phyloP scores from a whole-genome alignment of 2,329 filamentous ascomycete species.

The Chrysoporthe deuterocubensis region DNA sequence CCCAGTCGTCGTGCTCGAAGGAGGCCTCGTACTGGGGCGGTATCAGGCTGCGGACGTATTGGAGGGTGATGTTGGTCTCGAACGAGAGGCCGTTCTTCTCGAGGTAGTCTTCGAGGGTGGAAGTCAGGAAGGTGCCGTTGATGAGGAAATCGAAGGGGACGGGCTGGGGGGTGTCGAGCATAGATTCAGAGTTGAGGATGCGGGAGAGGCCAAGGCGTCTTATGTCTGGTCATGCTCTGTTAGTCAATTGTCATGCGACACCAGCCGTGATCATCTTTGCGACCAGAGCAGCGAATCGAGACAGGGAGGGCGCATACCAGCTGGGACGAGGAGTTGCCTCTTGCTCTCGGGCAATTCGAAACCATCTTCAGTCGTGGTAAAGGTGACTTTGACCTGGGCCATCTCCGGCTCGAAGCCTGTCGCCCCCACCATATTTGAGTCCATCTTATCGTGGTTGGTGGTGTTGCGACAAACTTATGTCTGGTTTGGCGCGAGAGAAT shows the following conservation, averaged over 20 bases:
- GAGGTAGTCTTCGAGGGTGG: conserved; percentile 89
- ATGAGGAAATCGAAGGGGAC: conserved; percentile 93
- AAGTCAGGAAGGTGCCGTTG: conserved; percentile 88
- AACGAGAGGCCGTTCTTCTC: conserved; percentile 83
- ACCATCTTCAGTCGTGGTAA: conserved; percentile 66
- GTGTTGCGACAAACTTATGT: conserved; percentile 17
- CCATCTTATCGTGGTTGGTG: conserved; percentile 18
- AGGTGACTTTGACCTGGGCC: conserved; percentile 68
- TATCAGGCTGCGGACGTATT: conserved; percentile 91
- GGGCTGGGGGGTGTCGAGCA: conserved; percentile 67
- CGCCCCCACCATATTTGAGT: conserved; percentile 35
- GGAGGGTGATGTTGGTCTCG: conserved; percentile 83
- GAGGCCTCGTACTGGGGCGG: conserved; percentile 88
- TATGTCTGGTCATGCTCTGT: conserved; percentile 52
- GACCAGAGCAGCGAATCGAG: not conserved
- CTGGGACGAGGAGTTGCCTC: conserved; percentile 65
- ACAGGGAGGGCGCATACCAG: conserved; percentile 46
- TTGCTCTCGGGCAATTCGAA: conserved; percentile 66
- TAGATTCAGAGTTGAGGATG: conserved; percentile 72
- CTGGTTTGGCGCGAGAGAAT: not conserved
- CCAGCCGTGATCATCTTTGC: conserved; percentile 11
- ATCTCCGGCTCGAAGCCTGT: conserved; percentile 37
- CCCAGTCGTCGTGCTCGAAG: conserved; percentile 98
- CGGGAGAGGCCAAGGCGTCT: conserved; percentile 72
- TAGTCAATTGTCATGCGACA: not conserved